Percentiles rank a stretch among this genome's conserved stretches.
phyloP scores from a whole-genome alignment of 257 asterid species.

The Petunia axillaris region DNA sequence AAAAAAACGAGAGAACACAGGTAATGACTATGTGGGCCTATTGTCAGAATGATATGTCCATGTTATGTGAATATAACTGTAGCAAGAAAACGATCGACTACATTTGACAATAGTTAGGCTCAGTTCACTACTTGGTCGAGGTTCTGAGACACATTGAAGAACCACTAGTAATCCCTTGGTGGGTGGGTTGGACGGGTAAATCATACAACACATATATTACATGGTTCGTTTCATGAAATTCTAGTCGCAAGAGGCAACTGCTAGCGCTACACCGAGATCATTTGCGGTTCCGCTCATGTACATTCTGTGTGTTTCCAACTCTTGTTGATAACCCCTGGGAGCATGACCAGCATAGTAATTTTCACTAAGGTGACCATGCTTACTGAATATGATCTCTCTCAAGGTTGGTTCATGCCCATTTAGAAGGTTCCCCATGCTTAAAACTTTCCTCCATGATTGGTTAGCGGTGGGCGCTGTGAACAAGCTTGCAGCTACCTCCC shows the following conservation, averaged over 20 bases:
- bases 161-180: no score
- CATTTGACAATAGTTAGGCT: no score
- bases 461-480: constrained; percentile 81
- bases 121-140: no score
- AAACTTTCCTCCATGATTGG: constrained; percentile 93
- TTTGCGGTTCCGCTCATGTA: constrained; percentile 81
- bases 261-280: constrained; percentile 90
- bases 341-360: constrained; percentile 60
- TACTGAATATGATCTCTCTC: constrained; percentile 82
- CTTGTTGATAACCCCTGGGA: constrained; percentile 49
- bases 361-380: constrained; percentile 62
- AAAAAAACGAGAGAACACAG: no score
- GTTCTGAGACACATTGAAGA: no score
- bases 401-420: constrained; percentile 88
- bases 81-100: no score
- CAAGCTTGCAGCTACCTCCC: constrained; percentile 65
- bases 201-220: not conserved
- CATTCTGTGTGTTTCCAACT: constrained; percentile 88
- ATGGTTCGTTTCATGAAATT: not conserved
- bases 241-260: constrained; percentile 90
- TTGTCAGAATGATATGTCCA: no score
- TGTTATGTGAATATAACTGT: no score
- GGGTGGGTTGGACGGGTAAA: no score
- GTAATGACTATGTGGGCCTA: no score
- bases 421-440: constrained; percentile 96